Evolutionary conservation across 345 rosid genomes (phyloP).

Genomic region (Brassica rapa): DNA sequence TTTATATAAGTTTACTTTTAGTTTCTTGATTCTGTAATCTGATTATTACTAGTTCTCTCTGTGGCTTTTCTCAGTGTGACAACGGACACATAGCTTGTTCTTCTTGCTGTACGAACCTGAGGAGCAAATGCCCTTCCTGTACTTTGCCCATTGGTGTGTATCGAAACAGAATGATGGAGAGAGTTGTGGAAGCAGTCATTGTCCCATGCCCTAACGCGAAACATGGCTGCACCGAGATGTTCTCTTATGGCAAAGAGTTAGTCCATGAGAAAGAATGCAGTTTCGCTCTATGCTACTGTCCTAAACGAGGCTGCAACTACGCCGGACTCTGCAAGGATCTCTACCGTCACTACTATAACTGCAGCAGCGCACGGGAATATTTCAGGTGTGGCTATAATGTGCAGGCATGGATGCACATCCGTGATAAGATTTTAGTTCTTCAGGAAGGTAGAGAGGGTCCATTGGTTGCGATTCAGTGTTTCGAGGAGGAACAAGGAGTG

Average conservation of each 20-base stretch:
- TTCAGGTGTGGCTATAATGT: neutral
- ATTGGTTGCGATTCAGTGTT: conserved; percentile 33
- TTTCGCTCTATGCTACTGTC: neutral
- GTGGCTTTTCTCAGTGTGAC: neutral
- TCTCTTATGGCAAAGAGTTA: conserved; percentile 7
- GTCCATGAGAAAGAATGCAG: neutral
- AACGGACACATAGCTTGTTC: neutral
- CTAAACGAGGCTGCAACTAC: neutral
- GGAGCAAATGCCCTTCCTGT: neutral
- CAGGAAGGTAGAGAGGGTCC: neutral
- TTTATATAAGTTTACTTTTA: neutral
- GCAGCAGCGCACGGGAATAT: neutral
- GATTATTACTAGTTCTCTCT: neutral
- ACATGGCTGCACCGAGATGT: neutral
- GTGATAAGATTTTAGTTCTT: neutral
- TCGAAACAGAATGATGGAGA: neutral
- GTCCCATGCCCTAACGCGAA: neutral
- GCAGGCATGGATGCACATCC: neutral
- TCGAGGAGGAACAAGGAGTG: conserved; percentile 27
- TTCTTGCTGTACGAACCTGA: neutral
- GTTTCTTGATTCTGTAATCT: neutral
- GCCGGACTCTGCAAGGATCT: neutral
- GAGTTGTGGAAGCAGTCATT: neutral
- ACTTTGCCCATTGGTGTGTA: neutral
- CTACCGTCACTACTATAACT: neutral